Evolutionary conservation across 1,139 yeast species (phyloP), one percentile per base, ranked within the genome.

Genomic region (Pichia sp.): DNA sequence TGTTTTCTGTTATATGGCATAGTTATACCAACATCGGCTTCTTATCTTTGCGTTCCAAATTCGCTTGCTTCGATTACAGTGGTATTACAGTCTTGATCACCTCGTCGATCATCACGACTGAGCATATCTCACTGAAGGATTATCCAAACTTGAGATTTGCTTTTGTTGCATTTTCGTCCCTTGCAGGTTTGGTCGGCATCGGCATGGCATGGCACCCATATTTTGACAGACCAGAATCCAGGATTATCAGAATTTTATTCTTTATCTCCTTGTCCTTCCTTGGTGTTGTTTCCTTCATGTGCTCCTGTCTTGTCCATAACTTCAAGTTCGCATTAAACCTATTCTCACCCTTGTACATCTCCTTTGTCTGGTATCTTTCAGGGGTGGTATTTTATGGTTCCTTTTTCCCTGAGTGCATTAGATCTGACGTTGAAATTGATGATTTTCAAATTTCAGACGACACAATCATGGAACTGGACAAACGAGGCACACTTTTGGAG

Each of bases 21-120:
- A 88, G 97, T 1, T 92, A 90, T 70, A 82, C 87, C 56, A 85
- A 90, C 59, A 87, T 90, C 61, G 84, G 95, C 19, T 79, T 79
- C 55, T 72, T 86, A 50, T 72, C 77, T 30, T 71, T 84, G 56
- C 79, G 96, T 67, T 78, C 84, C 59, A 80, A 81, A 56, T 89
- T 88, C 71, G 97, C 97, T 0, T 93, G 99, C 70, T 84, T 92
- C 49, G 99, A 93, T 72, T 93, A 93, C 69, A 87, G 96, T 8
- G 99, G 99, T 1, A 93, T 93, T 62, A 90, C 97, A 0, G 79
- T 90, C 11, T 75, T 93, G 59, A 90, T 93, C 62, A 87, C 97
- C 0, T 92, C 95, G n/a, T 88, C 96, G 1, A 87, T 93, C 51
- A 75, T 93, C 46, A 82, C 96, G 4, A 86, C 93, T 0, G 97